Base-by-base conservation (phyloP, 2,329 filamentous ascomycete species). In the Aspergillus luchuensis region DNA sequence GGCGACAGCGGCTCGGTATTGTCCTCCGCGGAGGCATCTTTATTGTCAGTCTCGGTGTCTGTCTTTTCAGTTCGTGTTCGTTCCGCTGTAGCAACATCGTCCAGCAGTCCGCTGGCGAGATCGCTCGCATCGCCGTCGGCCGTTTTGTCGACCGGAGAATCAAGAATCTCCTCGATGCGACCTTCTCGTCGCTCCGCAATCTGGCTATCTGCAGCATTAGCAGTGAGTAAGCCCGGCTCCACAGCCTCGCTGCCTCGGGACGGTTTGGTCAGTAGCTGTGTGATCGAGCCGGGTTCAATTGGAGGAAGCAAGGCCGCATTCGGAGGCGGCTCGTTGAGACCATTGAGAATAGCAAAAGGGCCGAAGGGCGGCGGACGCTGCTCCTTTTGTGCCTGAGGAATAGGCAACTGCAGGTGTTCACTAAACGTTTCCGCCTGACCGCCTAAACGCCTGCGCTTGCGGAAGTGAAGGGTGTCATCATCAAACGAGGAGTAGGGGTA, bases 301-400 rank as follows among this genome's bases (percentile, higher is more conserved):
- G 84, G 84, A 5, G 86, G 86, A 51, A 88, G 82, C 6, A 88
- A 73, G 11, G 83, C 81, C 49, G 84, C 84, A 70, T 87, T 84
- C 8, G 85, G 85, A 13, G 86, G 86, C 2, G 86, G 86, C 63
- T 89, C 85, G 72, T 88, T 85, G 47, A 89, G 72, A 7, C 85
- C 85, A 67, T 86, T 86, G 10, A 89, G 72, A 61, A 81, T 80
- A 48, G 80, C 77, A 64, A 81, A 76, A 23, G 78, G 75, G 23
- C 78, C 74, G 66, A 80, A 78, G 6, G 79, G 75, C 45, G 73
- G 77, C n/a, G 71, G 75, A 50, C 79, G 76, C 58, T 76, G 75
- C 60, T 79, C 77, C 58, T 79, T 78, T 49, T 81, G 79, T n/a
- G 76, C 70, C 60, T 79, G 76, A 7, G 80, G 80, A 30, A 79